Evolutionary conservation across 2,329 filamentous ascomycete species (phyloP), one percentile per base, ranked within the genome.

Genomic region (Fonsecaea monophora): DNA sequence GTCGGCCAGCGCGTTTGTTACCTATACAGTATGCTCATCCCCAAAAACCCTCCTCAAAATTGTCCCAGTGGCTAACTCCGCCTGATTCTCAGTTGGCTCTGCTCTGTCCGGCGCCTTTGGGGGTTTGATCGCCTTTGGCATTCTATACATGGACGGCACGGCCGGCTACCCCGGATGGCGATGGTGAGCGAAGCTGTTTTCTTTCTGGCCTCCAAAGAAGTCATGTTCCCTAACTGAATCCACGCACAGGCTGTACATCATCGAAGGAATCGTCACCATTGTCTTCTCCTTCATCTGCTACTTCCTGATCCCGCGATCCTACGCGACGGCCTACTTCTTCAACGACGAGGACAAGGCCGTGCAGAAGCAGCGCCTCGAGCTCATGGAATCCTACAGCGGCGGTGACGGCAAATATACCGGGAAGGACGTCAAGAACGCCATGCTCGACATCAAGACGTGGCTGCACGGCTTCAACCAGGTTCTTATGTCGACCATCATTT

Each of bases 361-460:
- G 75, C 86, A 86, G 83, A 74, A 77, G 9, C 75, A 59, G 56
- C 56, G 56, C 3, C 83, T 35, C 79, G 85, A 9, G 80, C 78
- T 53, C 76, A 77, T 25, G 82, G 83, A 67, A 74, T 77, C 80
- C 60, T 86, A 86, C 66, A 83, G 61, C 18, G 61, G 83, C 77
- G 82, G 84, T 42, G 79, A 76, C 42, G 82, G 82, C 4, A 74
- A 82, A 15, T 86, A 87, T 65, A 80, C 77, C 64, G 84, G 82
- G 83, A 75, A 76, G 4, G 83, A 87, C 70, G 78, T 86, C 57
- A 75, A 75, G 54, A 82, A 81, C 21, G 82, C 80, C 0, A 65
- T 84, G 5, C 75, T 73, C 12, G 85, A 87, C 65, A 80, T 82
- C 0, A 87, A 86, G 70, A 73, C 86, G 2, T 83, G 82, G 64